Base-by-base conservation (phyloP, 2,329 filamentous ascomycete species). In the Aspergillus persii region DNA sequence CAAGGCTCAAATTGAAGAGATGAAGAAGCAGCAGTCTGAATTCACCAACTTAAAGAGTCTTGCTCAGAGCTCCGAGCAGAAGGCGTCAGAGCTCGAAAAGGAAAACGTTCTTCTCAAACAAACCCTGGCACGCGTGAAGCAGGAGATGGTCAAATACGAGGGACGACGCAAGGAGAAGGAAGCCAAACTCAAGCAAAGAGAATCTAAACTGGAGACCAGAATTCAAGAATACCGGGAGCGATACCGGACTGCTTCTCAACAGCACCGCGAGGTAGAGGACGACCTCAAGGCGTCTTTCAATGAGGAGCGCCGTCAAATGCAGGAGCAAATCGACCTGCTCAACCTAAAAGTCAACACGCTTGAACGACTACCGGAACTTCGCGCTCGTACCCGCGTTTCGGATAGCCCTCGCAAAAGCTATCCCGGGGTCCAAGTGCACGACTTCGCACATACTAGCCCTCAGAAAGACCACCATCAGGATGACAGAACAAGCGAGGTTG, bases 111-210 rank as follows among this genome's bases (percentile, higher is more conserved):
- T 68, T 1, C 69, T 80, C 51, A 79, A 79, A 58, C 71, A 73
- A 49, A 76, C 69, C 8, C 65, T 79, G 27, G 70, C 74, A 11
- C 71, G 75, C 12, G 69, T 77, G 41, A 79, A 79, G 62, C 70
- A 73, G 54, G 76, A 78, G 54, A 77, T 78, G 70, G 71, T 67
- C 30, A 74, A 73, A 53, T 78, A 78, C 49, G 77, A 79, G 57
- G 73, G 71, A 23, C 71, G 76, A 27, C 76, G 78, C 57, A 75
- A 76, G 52, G 72, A 77, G 26, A 76, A 77, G 55, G 78, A 80
- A 64, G 69, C 69, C 7, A 76, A 70, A 54, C 62, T 78, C 26
- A 79, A 77, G 61, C 70, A 76, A 52, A 70, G 75, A 57, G 76
- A 78, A 46, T 64, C 69, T 39, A 76, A 74, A 54, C 61, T 77